Conservation (phyloP, 2,329 filamentous ascomycete genomes). For the Leptodontidium sp. region DNA sequence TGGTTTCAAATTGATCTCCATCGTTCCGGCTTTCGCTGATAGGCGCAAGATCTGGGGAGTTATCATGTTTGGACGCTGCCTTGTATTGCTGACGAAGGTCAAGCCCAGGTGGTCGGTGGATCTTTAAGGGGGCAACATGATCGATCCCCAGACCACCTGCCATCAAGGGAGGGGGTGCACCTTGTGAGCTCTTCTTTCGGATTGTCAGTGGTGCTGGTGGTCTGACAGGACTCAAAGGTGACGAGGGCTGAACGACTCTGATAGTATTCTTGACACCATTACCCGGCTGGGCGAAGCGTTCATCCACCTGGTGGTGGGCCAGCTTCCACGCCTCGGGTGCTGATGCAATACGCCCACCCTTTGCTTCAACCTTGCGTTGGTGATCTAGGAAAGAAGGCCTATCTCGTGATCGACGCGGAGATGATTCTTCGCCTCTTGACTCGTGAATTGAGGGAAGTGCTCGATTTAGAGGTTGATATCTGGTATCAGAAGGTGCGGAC, state of each 20-base stretch:
- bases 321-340: slow-evolving; percentile 42
- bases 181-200: slow-evolving; percentile 43
- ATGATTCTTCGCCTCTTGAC: slow-evolving; percentile 35
- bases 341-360: slow-evolving; percentile 42
- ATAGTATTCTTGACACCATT: slow-evolving; percentile 40
- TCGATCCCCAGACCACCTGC: slow-evolving; percentile 28
- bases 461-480: slow-evolving; percentile 21
- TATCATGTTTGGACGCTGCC: slow-evolving; percentile 20
- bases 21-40: slow-evolving; percentile 35
- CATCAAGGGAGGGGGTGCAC: slow-evolving; percentile 30
- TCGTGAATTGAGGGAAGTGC: slow-evolving; percentile 45
- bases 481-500: slow-evolving; percentile 53
- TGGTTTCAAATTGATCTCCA: slow-evolving; percentile 35
- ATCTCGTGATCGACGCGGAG: slow-evolving; percentile 31
- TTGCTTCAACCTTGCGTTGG: slow-evolving; percentile 30
- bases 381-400: slow-evolving; percentile 26
- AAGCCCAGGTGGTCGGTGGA: slow-evolving; percentile 23
- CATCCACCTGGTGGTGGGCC: slow-evolving; percentile 24
- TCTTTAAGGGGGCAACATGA: not conserved
- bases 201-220: slow-evolving; percentile 46
- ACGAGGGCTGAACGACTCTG: slow-evolving; percentile 42
- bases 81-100: slow-evolving; percentile 41
- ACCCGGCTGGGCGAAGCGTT: slow-evolving; percentile 29
- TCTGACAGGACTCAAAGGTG: slow-evolving; percentile 42
- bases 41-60: slow-evolving; percentile 30